Conservation (phyloP, 306 rosid species). For the Abrus precatorius region DNA sequence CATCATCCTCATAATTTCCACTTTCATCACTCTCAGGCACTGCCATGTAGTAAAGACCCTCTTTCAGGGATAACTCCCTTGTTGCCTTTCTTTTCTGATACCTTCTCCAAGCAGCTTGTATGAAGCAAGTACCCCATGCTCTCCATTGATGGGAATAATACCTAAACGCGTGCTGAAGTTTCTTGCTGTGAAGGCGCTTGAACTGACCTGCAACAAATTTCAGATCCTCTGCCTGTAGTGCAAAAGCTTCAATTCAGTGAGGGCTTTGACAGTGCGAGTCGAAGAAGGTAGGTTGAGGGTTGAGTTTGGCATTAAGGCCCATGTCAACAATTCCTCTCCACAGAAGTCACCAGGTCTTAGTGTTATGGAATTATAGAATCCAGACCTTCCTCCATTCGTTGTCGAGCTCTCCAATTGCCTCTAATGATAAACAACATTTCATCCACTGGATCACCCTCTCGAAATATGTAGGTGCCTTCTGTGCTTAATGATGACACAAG, state of each 20-base stretch:
- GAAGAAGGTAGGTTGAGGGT: conserved; percentile 81
- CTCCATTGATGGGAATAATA: conserved; percentile 72
- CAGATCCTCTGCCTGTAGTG: conserved; percentile 83
- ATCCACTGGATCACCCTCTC: conserved; percentile 80
- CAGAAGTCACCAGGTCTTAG: conserved; percentile 91
- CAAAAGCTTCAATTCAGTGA: conserved; percentile 84
- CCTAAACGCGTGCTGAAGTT: conserved; percentile 55
- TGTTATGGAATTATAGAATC: conserved; percentile 83
- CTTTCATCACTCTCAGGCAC: conserved; percentile 40
- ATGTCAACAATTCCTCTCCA: conserved; percentile 87
- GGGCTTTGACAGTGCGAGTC: conserved; percentile 77
- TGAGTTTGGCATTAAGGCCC: conserved; percentile 91
- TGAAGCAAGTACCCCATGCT: conserved; percentile 83
- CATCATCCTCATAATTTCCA: conserved; percentile 44
- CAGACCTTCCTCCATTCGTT: conserved; percentile 83
- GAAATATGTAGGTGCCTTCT: conserved; percentile 73
- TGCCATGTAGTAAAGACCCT: conserved; percentile 59
- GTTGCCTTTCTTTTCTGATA: conserved; percentile 65
- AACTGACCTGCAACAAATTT: conserved; percentile 83
- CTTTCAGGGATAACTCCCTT: conserved; percentile 63
- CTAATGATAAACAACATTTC: conserved; percentile 90
- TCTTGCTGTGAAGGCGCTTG: conserved; percentile 87
- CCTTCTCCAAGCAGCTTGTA: conserved; percentile 86
- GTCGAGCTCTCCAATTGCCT: conserved; percentile 91
- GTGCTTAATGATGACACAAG: conserved; percentile 82